These are phyloP conservation scores for Sporisorium sorghi DNA, from an alignment of 1,284 basidiomycete species.

Conservation along the genomic window DNA sequence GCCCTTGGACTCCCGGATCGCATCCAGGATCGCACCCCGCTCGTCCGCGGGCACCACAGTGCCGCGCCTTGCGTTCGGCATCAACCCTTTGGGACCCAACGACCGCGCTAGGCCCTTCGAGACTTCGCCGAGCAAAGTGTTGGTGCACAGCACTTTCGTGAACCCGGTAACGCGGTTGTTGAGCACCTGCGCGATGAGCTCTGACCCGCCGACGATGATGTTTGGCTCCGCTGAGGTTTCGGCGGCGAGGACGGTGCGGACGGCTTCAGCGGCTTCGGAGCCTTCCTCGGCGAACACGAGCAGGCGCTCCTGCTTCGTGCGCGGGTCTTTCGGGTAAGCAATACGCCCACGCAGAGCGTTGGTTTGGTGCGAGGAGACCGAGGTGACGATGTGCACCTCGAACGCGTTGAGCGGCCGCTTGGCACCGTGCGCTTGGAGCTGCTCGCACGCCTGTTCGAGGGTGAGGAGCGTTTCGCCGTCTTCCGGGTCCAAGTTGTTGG, in stretches of 20 bases:
- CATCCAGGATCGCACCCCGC: conserved; percentile 72
- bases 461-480: conserved; percentile 48
- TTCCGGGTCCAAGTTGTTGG: conserved; percentile 38
- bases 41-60: conserved; percentile 88
- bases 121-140: conserved; percentile 81
- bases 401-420: conserved; percentile 61
- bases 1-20: conserved; percentile 82
- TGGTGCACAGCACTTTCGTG: conserved; percentile 85
- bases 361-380: conserved; percentile 63
- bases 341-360: conserved; percentile 67
- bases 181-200: conserved; percentile 63
- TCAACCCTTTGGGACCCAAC: conserved; percentile 91
- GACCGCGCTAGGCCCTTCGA: conserved; percentile 80
- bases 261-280: conserved; percentile 55
- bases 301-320: conserved; percentile 62
- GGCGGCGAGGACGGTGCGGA: conserved; percentile 31
- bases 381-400: conserved; percentile 67
- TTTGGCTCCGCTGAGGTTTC: conserved; percentile 19
- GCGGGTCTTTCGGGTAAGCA: conserved; percentile 58
- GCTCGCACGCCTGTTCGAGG: conserved; percentile 48
- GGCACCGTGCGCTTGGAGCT: conserved; percentile 33
- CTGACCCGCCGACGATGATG: conserved; percentile 62
- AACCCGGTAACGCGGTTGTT: conserved; percentile 60
- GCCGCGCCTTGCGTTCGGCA: conserved; percentile 93
- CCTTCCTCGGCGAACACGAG: conserved; percentile 67